Base-by-base conservation (phyloP, 2,329 filamentous ascomycete genomes). In the Spiromastix sp. region DNA sequence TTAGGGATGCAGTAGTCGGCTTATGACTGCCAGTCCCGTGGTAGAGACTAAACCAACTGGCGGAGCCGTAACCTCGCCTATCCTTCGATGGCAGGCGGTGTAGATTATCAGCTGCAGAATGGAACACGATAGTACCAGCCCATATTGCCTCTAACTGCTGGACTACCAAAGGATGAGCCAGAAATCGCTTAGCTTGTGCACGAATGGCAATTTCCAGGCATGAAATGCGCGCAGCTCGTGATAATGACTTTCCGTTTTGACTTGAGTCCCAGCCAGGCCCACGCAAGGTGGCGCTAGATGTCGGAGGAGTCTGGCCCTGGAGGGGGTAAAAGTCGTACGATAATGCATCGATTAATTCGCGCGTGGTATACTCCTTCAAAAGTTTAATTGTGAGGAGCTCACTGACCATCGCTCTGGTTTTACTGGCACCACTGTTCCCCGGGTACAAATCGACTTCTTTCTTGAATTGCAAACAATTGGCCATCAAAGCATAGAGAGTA, bases 141-240 rank as follows among this genome's bases (percentile, higher is more conserved):
- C 89, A 96, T 42, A 96, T 94, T 29, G 86, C 87, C 58, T 95
- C 86, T n/a, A 96, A 69, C 54, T 95, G 87, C 57, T 93, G 85
- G 6, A 95, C 81, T 1, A 95, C 86, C 3, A 95, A 68, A 1
- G 89, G 87, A 52, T 95, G 87, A 6, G 89, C 82, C 4, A 96
- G 68, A 48, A 95, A 93, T 47, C 85, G 81, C 61, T 96, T 95
- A 15, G 89, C 84, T 43, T 87, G 87, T 13, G 87, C 85, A 46
- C 85, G 78, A 50, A 96, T 95, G 41, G 89, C 87, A 39, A 96
- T 79, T 61, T 95, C 89, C 20, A 95, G 73, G 5, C 87, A 87
- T 6, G 87, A 95, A 11, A 89, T 87, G 40, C 89, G 75, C 18
- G 83, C 81, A 28, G 77, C 75, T 30, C 72, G 72, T 29, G 71